phyloP scores from a whole-genome alignment of 495 filamentous ascomycete species.

The Lasiosphaeriaceae sp. region DNA sequence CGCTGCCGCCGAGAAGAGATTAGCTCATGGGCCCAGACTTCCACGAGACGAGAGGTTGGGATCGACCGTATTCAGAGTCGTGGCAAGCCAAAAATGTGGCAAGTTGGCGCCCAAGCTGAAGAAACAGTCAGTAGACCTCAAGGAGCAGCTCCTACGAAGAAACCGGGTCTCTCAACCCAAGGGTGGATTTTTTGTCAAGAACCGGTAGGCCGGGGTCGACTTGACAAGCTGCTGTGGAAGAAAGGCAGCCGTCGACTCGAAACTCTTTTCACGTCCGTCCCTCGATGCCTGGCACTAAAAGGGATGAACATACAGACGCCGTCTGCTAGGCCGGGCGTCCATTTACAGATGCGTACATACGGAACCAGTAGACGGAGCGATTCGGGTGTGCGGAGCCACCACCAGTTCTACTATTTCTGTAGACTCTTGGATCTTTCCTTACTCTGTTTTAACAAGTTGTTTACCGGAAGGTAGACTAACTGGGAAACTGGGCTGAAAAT shows the following conservation, averaged over 20 bases:
- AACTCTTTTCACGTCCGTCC: not conserved
- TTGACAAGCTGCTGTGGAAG: not conserved
- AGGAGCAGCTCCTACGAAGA: conserved; percentile 36
- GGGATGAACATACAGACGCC: too few relatives aligned
- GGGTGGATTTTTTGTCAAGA: conserved; percentile 38
- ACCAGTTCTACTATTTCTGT: too few relatives aligned
- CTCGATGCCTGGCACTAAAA: too few relatives aligned
- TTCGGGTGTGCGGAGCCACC: too few relatives aligned
- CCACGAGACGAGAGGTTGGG: conserved; percentile 37
- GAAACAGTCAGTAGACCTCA: conserved; percentile 27
- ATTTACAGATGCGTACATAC: too few relatives aligned
- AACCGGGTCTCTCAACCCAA: conserved; percentile 24
- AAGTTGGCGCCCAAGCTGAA: conserved; percentile 38
- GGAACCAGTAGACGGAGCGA: too few relatives aligned
- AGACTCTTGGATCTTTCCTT: too few relatives aligned
- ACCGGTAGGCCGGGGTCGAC: conserved; percentile 16
- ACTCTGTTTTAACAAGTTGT: too few relatives aligned
- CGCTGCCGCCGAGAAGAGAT: conserved; percentile 15
- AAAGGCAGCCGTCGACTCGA: not conserved
- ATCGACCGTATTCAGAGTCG: conserved; percentile 40
- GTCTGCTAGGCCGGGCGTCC: too few relatives aligned
- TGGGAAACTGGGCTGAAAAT: too few relatives aligned
- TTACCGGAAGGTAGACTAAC: too few relatives aligned
- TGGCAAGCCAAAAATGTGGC: conserved; percentile 25
- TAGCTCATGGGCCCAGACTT: conserved; percentile 23